Evolutionary conservation across 1,284 basidiomycete genomes (phyloP).

Genomic region (Athelia psychrophila): DNA sequence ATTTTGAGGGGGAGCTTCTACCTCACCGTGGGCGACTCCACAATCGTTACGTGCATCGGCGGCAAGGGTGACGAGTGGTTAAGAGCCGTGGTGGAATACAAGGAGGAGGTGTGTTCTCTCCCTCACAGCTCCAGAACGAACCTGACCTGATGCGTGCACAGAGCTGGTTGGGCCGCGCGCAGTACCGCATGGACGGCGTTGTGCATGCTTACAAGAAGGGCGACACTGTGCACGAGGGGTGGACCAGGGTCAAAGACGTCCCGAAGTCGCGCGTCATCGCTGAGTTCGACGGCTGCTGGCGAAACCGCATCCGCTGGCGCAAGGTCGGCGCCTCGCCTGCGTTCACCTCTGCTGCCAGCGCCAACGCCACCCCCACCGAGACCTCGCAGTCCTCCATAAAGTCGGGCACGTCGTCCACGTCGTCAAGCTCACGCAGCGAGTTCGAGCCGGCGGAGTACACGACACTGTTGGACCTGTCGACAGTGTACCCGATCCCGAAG

Average conservation of each 20-base stretch:
- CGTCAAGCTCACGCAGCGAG: neutral
- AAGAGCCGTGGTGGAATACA: constrained; percentile 88
- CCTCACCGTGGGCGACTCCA: constrained; percentile 80
- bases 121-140: constrained; percentile 2
- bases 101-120: constrained; percentile 79
- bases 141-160: constrained; percentile 22
- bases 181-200: constrained; percentile 88
- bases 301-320: constrained; percentile 79
- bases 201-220: constrained; percentile 78
- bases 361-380: constrained; percentile 35
- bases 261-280: constrained; percentile 78
- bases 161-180: constrained; percentile 91
- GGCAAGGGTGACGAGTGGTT: constrained; percentile 61
- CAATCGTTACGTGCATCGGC: constrained; percentile 81
- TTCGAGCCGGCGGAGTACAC: constrained; percentile 48
- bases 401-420: too few relatives aligned
- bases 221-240: constrained; percentile 65
- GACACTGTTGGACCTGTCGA: constrained; percentile 76
- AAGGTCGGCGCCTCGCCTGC: constrained; percentile 53
- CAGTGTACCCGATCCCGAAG: constrained; percentile 80
- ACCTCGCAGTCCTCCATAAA: too few relatives aligned
- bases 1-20: constrained; percentile 90
- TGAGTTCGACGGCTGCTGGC: constrained; percentile 88
- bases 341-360: constrained; percentile 33
- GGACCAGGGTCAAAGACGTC: constrained; percentile 90